Evolutionary conservation across 495 filamentous ascomycete genomes (phyloP).

Genomic region (Talaromyces wortmannii): DNA sequence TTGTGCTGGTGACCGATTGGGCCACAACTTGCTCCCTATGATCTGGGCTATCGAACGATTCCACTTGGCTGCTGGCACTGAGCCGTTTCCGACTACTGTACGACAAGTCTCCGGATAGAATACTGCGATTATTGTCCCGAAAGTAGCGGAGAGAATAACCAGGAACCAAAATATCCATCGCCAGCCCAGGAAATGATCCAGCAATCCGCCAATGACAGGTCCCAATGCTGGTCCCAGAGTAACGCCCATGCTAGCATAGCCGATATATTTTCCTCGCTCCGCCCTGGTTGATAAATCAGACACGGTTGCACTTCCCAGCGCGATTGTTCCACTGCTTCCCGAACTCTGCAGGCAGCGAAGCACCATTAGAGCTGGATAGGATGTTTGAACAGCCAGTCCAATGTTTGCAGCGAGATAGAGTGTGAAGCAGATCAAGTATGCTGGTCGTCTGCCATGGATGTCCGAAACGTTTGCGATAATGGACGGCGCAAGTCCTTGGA

Average conservation of each 20-base stretch:
- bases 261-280: constrained; percentile 42
- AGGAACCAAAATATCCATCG: constrained; percentile 70
- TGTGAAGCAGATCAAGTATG: constrained; percentile 32
- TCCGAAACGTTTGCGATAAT: constrained; percentile 43
- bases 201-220: constrained; percentile 58
- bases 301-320: constrained; percentile 30
- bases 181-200: constrained; percentile 63
- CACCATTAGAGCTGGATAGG: constrained; percentile 38
- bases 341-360: constrained; percentile 43
- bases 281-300: constrained; percentile 33
- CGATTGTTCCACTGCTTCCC: constrained; percentile 38
- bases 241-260: constrained; percentile 18
- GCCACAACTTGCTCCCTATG: constrained; percentile 8
- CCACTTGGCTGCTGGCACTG: constrained; percentile 27
- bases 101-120: constrained; percentile 37
- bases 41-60: constrained; percentile 24
- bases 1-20: background rate
- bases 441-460: constrained; percentile 35
- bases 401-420: constrained; percentile 42
- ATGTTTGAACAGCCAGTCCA: constrained; percentile 35
- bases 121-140: constrained; percentile 18
- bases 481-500: constrained; percentile 42
- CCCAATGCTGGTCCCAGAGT: constrained; percentile 45
- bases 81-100: constrained; percentile 41
- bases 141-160: constrained; percentile 45